phyloP scores from a whole-genome alignment of 1,284 basidiomycete genomes.

The Chalciporus sp. region DNA sequence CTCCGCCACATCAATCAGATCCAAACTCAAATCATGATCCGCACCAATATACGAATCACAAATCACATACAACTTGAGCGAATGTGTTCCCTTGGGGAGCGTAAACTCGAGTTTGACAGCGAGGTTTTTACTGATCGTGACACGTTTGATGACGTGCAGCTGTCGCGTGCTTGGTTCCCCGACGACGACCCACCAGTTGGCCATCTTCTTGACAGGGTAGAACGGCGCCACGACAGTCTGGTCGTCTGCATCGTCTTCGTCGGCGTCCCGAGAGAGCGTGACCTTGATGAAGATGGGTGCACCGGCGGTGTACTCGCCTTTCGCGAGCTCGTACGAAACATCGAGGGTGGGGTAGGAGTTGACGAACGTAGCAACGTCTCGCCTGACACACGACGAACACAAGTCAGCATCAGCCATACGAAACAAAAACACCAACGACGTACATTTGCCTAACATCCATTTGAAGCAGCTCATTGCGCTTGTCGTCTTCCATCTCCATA shows the following conservation, averaged over 20 bases:
- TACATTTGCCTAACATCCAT: constrained; percentile 89
- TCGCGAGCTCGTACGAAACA: constrained; percentile 79
- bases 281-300: constrained; percentile 85
- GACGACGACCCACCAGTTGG: constrained; percentile 97
- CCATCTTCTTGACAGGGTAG: constrained; percentile 89
- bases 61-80: constrained; percentile 88
- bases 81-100: constrained; percentile 80
- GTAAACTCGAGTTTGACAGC: constrained; percentile 88
- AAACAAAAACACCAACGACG: constrained; percentile 29
- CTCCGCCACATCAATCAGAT: constrained; percentile 82
- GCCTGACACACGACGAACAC: constrained; percentile 45
- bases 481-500: constrained; percentile 95
- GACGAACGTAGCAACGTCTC: constrained; percentile 89
- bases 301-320: constrained; percentile 83
- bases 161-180: constrained; percentile 77
- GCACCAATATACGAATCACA: constrained; percentile 91
- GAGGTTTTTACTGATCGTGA: constrained; percentile 83
- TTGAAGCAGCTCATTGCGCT: constrained; percentile 79
- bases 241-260: constrained; percentile 82
- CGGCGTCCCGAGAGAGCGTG: constrained; percentile 79
- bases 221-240: constrained; percentile 88
- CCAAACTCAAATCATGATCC: constrained; percentile 86
- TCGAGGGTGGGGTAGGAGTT: constrained; percentile 95
- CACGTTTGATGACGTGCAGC: constrained; percentile 92
- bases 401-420: constrained; percentile 17